Base-by-base conservation (phyloP, 169 alveolate genomes). In the Eimeria maxima region DNA sequence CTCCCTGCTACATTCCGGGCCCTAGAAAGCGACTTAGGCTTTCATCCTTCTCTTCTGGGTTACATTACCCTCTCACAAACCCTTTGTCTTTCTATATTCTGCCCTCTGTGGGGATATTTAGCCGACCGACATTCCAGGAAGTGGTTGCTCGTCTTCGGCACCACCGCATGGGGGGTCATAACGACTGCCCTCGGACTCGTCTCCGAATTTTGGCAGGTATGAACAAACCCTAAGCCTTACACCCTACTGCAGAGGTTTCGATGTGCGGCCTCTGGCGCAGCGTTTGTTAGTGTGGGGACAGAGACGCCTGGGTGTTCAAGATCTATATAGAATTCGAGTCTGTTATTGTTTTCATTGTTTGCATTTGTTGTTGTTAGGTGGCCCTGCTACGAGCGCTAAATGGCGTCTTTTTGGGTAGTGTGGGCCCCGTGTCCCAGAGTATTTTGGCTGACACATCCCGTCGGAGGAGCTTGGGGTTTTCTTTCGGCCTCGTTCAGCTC, bases 51-150 rank as follows among this genome's bases (percentile, higher is more conserved):
- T 29, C 95, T 97, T 42, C 97, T 98, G 33, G 97, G 99, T 10
- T 95, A 96, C 87, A 96, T 98, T 86, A 97, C 98, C 11, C 96
- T 98, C 81, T 98, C 97, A 24, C 99, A 98, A 95, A 97, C 97
- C 18, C 95, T 98, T 74, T 96, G 98, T 95, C 96, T 98, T 92
- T 98, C 98, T 27, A 89, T 97, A 24, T 97, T 97, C 92, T 96
- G 98, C 80, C 99, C 99, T 16, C 95, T 98, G 50, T 98, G 99
- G 99, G 99, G 99, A 20, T 97, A 95, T 73, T 95, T 98, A 76
- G 97, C 98, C 27, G 99, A 98, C 93, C 96, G 97, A 81, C 97
- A 96, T 96, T 97, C 99, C 27, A 89, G 98, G 93, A 97, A 97
- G 81, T 97, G 98, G 97, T 97, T 98, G 86, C 96, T 98, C 47